Percentiles rank a stretch among this genome's conserved stretches.
phyloP scores from a whole-genome alignment of 129 eudicot species.

The Flaveria bidentis region DNA sequence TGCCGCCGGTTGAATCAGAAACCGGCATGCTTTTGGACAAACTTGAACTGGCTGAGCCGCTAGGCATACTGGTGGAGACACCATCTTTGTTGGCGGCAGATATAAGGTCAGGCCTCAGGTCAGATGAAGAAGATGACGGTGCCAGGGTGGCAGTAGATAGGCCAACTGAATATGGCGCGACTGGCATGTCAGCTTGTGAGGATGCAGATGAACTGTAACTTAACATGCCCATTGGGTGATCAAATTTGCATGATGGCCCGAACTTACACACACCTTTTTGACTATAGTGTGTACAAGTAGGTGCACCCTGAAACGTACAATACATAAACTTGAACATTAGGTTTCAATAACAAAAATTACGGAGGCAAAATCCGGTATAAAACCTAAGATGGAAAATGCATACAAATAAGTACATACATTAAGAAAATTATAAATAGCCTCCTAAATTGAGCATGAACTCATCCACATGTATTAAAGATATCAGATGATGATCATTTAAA shows the following conservation, averaged over 20 bases:
- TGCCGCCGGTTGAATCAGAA: slow-evolving; percentile 55
- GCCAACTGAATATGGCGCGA: slow-evolving; percentile 91
- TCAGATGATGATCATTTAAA: too few relatives aligned
- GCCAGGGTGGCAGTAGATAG: slow-evolving; percentile 71
- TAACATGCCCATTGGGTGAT: slow-evolving; percentile 81
- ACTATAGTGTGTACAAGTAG: slow-evolving; percentile 75
- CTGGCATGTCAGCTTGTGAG: slow-evolving; percentile 85
- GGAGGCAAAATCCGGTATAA: not conserved
- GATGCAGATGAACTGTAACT: slow-evolving; percentile 94
- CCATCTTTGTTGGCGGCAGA: slow-evolving; percentile 50
- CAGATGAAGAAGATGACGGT: slow-evolving; percentile 86
- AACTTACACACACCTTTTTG: slow-evolving; percentile 84
- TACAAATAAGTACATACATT: not conserved
- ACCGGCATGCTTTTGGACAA: slow-evolving; percentile 50
- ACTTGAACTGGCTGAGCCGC: slow-evolving; percentile 64
- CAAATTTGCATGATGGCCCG: slow-evolving; percentile 87
- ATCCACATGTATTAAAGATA: too few relatives aligned
- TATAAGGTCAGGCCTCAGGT: slow-evolving; percentile 57
- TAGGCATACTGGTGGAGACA: slow-evolving; percentile 52
- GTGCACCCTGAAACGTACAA: slow-evolving; percentile 62
- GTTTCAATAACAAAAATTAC: not conserved
- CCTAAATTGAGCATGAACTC: not conserved
- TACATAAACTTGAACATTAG: not conserved
- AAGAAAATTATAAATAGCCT: not conserved
- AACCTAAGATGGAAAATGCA: not conserved